Evolutionary conservation across 1,284 basidiomycete species (phyloP), one percentile per base, ranked within the genome.

Genomic region (Peniophora sp.): DNA sequence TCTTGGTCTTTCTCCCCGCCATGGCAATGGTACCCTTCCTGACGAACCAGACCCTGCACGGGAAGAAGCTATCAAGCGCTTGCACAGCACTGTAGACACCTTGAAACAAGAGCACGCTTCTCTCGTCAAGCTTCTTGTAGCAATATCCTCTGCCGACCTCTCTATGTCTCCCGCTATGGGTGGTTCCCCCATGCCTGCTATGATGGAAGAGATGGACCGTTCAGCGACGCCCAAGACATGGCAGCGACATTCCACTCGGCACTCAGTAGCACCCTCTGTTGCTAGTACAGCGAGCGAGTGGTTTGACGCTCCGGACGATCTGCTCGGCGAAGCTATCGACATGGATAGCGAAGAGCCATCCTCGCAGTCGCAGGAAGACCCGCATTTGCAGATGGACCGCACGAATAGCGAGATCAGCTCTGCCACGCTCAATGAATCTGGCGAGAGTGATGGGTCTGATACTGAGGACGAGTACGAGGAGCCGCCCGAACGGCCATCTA

Each of bases 221-320:
- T 47, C 22, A 25, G 53, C 46, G 24, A 57, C 58, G 5, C 56
- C 65, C 27, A 63, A 45, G 44, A 22, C 59, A 63, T 65, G 14
- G 50, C 60, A 48, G 51, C 66, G 50, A 50, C 61, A 6, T 64
- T 69, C 25, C 62, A 74, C 71, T 41, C 75, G 77, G 27, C 63
- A 72, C 52, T 85, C 83, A 10, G 68, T 74, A 19, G 62, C 71
- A 20, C 83, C 82, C 16, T 75, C 74, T 20, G 63, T 73, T n/a
- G 82, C 78, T 50, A 83, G 81, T 52, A 75, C 73, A 17, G 67
- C 72, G 48, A 73, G 77, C 50, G 77, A 87, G 58, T 89, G 86
- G 86, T 89, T 77, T 59, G 87, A 89, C 56, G 87, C 87, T 12
- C 61, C 69, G 19, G 79, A 79, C 52, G 73, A 66, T 27, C 66